Percentiles rank a stretch among this genome's conserved stretches.
phyloP scores from a whole-genome alignment of 2,329 filamentous ascomycete genomes.

The Talaromyces sp. region DNA sequence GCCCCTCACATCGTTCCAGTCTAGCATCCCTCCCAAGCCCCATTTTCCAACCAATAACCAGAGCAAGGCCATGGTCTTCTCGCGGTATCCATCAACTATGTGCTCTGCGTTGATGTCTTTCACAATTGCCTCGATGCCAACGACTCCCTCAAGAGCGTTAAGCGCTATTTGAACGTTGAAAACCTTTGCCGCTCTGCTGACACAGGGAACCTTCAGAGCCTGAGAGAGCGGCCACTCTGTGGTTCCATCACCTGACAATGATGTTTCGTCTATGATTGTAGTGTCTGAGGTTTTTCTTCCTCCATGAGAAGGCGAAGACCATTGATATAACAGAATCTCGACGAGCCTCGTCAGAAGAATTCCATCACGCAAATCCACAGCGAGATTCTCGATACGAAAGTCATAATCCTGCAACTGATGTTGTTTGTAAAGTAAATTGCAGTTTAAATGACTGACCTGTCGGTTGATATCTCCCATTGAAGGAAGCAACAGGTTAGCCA shows the following conservation, averaged over 20 bases:
- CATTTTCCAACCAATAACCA: constrained; percentile 59
- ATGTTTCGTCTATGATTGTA: constrained; percentile 43
- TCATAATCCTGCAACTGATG: constrained; percentile 57
- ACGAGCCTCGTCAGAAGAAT: constrained; percentile 58
- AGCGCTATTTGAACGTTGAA: constrained; percentile 60
- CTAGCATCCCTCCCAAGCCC: constrained; percentile 53
- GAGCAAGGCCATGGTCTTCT: constrained; percentile 60
- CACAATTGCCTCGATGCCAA: constrained; percentile 41
- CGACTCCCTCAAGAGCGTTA: constrained; percentile 48
- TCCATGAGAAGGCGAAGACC: constrained; percentile 28
- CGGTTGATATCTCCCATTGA: constrained; percentile 57
- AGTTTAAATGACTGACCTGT: constrained; percentile 55
- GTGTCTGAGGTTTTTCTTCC: constrained; percentile 18
- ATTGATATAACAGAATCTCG: constrained; percentile 54
- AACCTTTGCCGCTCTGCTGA: constrained; percentile 54
- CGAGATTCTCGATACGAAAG: constrained; percentile 59
- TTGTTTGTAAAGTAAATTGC: constrained; percentile 54
- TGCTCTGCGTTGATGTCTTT: constrained; percentile 53
- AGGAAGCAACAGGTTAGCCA: constrained; percentile 55
- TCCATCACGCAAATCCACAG: constrained; percentile 61
- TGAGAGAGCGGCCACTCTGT: constrained; percentile 52
- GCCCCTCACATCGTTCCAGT: constrained; percentile 53
- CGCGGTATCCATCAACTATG: constrained; percentile 62
- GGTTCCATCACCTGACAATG: constrained; percentile 44
- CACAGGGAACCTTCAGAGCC: constrained; percentile 57